Percentiles rank a stretch among this genome's conserved stretches.
Evolutionary conservation across 1,284 basidiomycete genomes (phyloP).

Genomic region (Ustilago xerochloae): DNA sequence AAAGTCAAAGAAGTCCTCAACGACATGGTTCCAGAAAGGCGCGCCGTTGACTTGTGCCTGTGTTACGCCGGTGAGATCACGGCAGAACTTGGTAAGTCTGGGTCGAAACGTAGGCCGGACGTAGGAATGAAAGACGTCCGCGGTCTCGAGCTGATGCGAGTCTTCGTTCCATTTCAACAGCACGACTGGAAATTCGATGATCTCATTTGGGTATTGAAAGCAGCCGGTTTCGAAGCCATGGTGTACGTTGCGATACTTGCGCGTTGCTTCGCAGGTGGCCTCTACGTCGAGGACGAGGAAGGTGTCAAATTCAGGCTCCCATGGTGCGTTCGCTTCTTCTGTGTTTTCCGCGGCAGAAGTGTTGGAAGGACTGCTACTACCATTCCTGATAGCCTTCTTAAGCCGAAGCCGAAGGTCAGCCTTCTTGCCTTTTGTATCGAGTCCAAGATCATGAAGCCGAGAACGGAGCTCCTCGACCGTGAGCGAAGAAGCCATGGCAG

Average conservation of each 20-base stretch:
- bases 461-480: conserved; percentile 47
- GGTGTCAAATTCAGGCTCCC: conserved; percentile 63
- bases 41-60: conserved; percentile 88
- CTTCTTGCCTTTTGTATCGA: conserved; percentile 66
- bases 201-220: conserved; percentile 86
- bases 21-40: conserved; percentile 79
- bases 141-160: conserved; percentile 72
- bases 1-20: conserved; percentile 76
- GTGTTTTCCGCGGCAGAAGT: not conserved
- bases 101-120: conserved; percentile 89
- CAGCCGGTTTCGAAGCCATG: conserved; percentile 36
- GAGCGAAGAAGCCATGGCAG: conserved; percentile 35
- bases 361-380: conserved; percentile 13
- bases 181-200: conserved; percentile 84
- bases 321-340: not conserved
- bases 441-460: conserved; percentile 51
- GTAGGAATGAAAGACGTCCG: conserved; percentile 86
- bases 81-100: conserved; percentile 83
- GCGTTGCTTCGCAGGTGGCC: conserved; percentile 77
- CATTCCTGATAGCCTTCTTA: conserved; percentile 35
- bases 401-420: conserved; percentile 53
- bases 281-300: conserved; percentile 82
- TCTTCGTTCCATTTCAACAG: conserved; percentile 78
- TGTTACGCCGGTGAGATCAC: conserved; percentile 85
- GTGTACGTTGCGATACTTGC: conserved; percentile 42